phyloP scores from a whole-genome alignment of 805 yeast species.

The Zygosaccharomyces bailii region DNA sequence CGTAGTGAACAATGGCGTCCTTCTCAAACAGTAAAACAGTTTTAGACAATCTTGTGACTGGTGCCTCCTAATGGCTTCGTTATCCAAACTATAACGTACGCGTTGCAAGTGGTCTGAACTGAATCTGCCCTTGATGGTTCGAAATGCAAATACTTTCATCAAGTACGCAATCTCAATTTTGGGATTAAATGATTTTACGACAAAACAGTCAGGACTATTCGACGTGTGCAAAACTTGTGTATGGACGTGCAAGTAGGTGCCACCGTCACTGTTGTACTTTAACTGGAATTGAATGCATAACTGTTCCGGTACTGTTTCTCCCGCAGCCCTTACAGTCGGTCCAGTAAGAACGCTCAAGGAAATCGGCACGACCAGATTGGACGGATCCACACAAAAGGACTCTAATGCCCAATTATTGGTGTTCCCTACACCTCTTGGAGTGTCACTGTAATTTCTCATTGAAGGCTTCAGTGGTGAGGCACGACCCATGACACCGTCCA shows the following conservation, averaged over 20 bases:
- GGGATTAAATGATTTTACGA: conserved; percentile 9
- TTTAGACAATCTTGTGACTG: conserved; percentile 9
- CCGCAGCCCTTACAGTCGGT: conserved; percentile 14
- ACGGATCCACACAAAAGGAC: conserved; percentile 6
- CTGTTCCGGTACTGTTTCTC: conserved; percentile 12
- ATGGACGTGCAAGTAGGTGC: conserved; percentile 8
- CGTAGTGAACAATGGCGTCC: conserved; percentile 17
- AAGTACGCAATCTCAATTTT: conserved; percentile 11
- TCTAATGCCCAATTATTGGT: conserved; percentile 15
- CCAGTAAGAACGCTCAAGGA: conserved; percentile 14
- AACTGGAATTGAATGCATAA: conserved; percentile 15
- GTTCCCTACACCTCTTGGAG: conserved; percentile 16
- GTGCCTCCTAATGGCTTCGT: conserved; percentile 3
- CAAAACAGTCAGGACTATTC: conserved; percentile 6
- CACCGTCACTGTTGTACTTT: conserved; percentile 3
- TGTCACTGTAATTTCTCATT: conserved; percentile 15
- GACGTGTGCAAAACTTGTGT: conserved; percentile 15
- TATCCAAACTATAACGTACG: conserved; percentile 13
- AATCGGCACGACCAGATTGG: conserved; percentile 8
- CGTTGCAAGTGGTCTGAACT: conserved; percentile 7
- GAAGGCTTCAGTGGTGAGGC: conserved; percentile 2
- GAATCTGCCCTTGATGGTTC: conserved; percentile 5
- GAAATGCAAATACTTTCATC: conserved; percentile 16
- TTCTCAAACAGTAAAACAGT: conserved; percentile 15
- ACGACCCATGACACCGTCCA: conserved; percentile 16